phyloP scores from a whole-genome alignment of 768 basidiomycete species.

The Boletus sensibilis region DNA sequence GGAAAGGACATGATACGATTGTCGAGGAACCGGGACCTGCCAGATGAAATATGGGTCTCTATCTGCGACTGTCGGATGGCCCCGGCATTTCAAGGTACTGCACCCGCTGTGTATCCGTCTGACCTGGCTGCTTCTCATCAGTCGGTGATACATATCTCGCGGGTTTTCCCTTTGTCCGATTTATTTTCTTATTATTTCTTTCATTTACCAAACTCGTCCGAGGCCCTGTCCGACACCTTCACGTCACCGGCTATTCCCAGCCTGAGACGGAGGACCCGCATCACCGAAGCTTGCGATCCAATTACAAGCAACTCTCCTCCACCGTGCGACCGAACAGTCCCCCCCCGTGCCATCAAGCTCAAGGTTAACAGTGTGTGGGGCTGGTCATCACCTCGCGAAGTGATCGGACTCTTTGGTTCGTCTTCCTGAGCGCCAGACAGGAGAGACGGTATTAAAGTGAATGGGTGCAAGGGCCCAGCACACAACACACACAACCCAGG shows the following conservation, averaged over 20 bases:
- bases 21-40: slow-evolving; percentile 11
- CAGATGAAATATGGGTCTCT: not conserved
- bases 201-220: slow-evolving; percentile 17
- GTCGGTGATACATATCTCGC: slow-evolving; percentile 12
- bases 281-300: slow-evolving; percentile 21
- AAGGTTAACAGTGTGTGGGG: not conserved
- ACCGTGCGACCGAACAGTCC: not conserved
- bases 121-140: not conserved
- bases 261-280: slow-evolving; percentile 16
- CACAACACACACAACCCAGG: not conserved
- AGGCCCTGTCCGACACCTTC: slow-evolving; percentile 21
- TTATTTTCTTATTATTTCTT: slow-evolving; percentile 1
- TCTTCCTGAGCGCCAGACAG: not conserved
- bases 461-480: not conserved
- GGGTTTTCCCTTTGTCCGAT: not conserved
- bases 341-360: not conserved
- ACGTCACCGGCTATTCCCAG: slow-evolving; percentile 11
- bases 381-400: not conserved
- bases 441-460: slow-evolving; percentile 15
- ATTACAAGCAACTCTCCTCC: not conserved
- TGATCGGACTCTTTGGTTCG: slow-evolving; percentile 6
- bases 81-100: slow-evolving; percentile 20
- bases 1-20: not conserved
- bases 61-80: not conserved
- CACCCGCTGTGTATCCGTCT: not conserved